These are phyloP conservation scores for Dillenia suffruticosa DNA, from an alignment of 164 flowering plant species.

Conservation along the genomic window DNA sequence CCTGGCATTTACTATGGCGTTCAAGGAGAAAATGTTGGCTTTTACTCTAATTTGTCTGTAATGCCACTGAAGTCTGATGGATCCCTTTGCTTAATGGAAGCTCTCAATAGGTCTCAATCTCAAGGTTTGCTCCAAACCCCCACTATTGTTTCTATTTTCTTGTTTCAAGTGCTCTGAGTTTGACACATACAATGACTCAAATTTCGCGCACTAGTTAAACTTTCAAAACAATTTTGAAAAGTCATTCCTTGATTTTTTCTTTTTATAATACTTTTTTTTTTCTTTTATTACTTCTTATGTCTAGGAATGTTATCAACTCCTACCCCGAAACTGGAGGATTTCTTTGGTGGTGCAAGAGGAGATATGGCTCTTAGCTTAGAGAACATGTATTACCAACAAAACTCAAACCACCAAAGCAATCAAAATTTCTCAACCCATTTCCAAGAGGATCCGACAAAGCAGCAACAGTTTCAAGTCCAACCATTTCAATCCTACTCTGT, in stretches of 20 bases:
- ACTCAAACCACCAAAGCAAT: slow-evolving; percentile 17
- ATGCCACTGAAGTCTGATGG: slow-evolving; percentile 70
- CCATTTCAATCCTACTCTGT: slow-evolving; percentile 27
- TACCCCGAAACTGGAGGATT: slow-evolving; percentile 53
- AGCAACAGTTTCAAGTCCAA: slow-evolving; percentile 27
- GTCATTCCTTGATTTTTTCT: background rate
- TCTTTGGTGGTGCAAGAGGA: slow-evolving; percentile 56
- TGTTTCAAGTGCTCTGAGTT: slow-evolving; percentile 2
- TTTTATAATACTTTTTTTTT: background rate
- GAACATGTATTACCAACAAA: slow-evolving; percentile 44
- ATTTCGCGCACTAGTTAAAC: too few relatives aligned
- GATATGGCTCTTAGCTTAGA: slow-evolving; percentile 56
- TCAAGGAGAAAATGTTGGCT: slow-evolving; percentile 27
- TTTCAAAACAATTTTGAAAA: slow-evolving; percentile 7
- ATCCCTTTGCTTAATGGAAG: slow-evolving; percentile 54
- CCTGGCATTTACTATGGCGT: slow-evolving; percentile 32
- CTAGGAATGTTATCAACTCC: slow-evolving; percentile 20
- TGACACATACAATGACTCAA: too few relatives aligned
- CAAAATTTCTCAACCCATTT: slow-evolving; percentile 23
- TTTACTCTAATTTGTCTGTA: slow-evolving; percentile 33
- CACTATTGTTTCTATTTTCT: background rate
- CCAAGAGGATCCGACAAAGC: slow-evolving; percentile 18
- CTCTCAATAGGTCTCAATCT: slow-evolving; percentile 37
- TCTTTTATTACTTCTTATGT: background rate
- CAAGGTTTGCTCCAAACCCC: slow-evolving; percentile 29